phyloP scores from a whole-genome alignment of 2,329 filamentous ascomycete species.

The Chrysoporthe cubensis region DNA sequence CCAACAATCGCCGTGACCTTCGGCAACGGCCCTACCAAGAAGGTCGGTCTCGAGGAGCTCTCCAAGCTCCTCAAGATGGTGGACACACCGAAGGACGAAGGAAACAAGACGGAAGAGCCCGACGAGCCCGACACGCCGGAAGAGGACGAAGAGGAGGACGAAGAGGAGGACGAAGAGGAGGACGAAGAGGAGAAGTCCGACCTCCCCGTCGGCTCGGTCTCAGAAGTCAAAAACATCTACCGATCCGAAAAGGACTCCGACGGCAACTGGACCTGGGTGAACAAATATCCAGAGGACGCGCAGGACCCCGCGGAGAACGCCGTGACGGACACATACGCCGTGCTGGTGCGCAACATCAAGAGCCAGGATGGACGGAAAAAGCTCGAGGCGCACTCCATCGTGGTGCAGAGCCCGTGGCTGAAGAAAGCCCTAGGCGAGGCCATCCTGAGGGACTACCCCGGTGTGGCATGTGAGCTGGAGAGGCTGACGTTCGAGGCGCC shows the following conservation, averaged over 20 bases:
- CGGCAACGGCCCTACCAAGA: conserved; percentile 6
- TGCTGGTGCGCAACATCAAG: conserved; percentile 62
- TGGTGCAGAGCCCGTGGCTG: conserved; percentile 65
- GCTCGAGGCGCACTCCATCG: conserved; percentile 63
- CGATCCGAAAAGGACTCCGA: conserved; percentile 48
- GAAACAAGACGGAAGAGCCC: not conserved
- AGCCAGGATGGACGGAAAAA: conserved; percentile 63
- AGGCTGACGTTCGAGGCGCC: conserved; percentile 63
- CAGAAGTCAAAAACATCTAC: conserved; percentile 48
- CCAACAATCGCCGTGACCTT: conserved; percentile 22
- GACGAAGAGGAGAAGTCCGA: conserved; percentile 10
- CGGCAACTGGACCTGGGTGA: conserved; percentile 58
- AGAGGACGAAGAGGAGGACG: conserved; percentile 6
- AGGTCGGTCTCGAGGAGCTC: conserved; percentile 17
- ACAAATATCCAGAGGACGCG: conserved; percentile 57
- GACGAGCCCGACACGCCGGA: not conserved
- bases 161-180: conserved; percentile 14
- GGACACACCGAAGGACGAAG: not conserved
- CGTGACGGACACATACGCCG: conserved; percentile 63
- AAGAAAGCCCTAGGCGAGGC: conserved; percentile 56
- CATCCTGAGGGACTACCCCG: conserved; percentile 62
- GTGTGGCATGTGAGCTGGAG: conserved; percentile 62
- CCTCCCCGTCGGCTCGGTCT: conserved; percentile 40
- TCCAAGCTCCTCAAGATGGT: conserved; percentile 8
- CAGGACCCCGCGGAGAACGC: conserved; percentile 63